Base-by-base conservation (phyloP, 371 early-diverging fungal species). In the Circinella umbellata region DNA sequence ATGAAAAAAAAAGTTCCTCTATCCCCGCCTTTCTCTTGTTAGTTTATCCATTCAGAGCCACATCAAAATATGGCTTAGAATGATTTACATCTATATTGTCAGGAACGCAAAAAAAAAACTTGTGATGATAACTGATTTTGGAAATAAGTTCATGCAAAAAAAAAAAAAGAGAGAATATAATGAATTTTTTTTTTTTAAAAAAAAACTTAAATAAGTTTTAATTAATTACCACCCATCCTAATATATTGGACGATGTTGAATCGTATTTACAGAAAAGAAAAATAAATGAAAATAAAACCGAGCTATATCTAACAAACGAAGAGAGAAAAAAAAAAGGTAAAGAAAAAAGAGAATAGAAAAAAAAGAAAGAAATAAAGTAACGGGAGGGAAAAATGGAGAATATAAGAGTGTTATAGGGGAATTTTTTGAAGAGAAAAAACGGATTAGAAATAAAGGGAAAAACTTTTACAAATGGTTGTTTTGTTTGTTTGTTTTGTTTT, bases 201-300 rank as follows among this genome's bases (percentile, higher is more conserved):
- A 34, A 18, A 20, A 57, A 10, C 35, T 57, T 27, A 18, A 10
- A 57, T 57, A 34, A 18, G 6, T 27, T 18, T 66, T 55, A 38
- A 54, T 57, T 66, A 53, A 61, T 61, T 59, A 61, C 51, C 68
- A 67, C 61, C 68, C 61, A 67, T 67, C 68, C 68, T 67, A 42
- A 57, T 38, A 27, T 27, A 61, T 67, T 67, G 68, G 68, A 67
- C 68, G 68, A 67, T 67, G 68, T 67, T 67, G 68, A 67, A 67
- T 67, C 68, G 68, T 67, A 67, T 67, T 60, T 67, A 67, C 68
- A 67, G 34, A 67, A 59, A 47, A 48, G 35, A 57, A 66, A 13
- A 67, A n/a, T 61, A 63, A 63, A 47, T 48, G 63, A 63, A 63
- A 63, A 10, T 27, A 27, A 34, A 27, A 63, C 9, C 27, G 37